Base-by-base conservation (phyloP, 2,329 filamentous ascomycete genomes). In the Sporothrix mexicana region DNA sequence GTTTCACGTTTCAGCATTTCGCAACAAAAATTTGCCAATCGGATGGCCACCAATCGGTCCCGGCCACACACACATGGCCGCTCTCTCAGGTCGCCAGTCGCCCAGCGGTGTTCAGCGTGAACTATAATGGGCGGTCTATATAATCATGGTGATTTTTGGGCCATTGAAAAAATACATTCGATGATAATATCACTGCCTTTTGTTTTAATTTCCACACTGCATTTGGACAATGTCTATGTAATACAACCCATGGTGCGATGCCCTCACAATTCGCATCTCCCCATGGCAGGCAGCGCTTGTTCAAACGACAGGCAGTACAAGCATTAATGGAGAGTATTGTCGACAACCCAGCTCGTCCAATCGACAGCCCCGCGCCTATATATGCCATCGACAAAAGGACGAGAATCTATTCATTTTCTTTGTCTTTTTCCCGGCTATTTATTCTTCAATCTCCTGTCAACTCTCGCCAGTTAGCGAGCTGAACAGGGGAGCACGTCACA, bases 281-380 rank as follows among this genome's bases (percentile, higher is more conserved):
- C n/a, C 23, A 25, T 20, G 30, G 47, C 66, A 57, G 30, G 47
- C 66, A 57, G 66, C 66, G 51, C 47, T 69, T 69, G 66, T 57
- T 67, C 62, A 67, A 51, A 47, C 45, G 12, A 7, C 10, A n/a
- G 43, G 30, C 30, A 36, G 30, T 30, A 30, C 30, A 30, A 30
- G 30, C 30, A 36, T 36, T 36, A 6, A 36, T n/a, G 23, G 45
- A 59, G 25, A 20, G 2, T 25, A 7, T 8, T 23, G 12, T n/a
- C 23, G 20, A 55, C 51, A 15, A 17, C 47, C 67, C 36, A 43
- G 51, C 43, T 36, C 49, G 66, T 66, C 71, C 72, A 70, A 73
- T 70, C 72, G 41, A 66, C 43, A 17, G 15, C 15, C 25, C 49
- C 68, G 72, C 72, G 72, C 41, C 72, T 64, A 70, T 30, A 53